These are phyloP conservation scores for Gossypium longicalyx DNA, from an alignment of 345 rosid genomes.

Conservation along the genomic window DNA sequence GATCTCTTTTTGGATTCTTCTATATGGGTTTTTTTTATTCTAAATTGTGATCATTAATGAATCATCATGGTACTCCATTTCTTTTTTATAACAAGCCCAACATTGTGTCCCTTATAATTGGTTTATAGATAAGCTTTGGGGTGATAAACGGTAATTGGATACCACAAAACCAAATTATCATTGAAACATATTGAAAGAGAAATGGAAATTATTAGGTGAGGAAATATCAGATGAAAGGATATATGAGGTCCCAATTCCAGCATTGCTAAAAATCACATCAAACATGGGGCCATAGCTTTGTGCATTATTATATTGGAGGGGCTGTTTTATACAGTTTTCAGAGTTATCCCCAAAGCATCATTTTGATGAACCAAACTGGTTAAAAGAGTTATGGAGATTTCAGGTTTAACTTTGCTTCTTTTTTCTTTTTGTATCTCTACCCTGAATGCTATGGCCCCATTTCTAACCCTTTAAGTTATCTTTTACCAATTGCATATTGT, in stretches of 20 bases:
- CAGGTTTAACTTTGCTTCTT: no score
- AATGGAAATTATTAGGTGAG: neutral
- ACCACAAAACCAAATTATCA: neutral
- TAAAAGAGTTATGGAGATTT: no score
- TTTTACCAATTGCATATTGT: no score
- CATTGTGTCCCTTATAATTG: neutral
- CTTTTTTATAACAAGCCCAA: neutral
- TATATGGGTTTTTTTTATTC: neutral
- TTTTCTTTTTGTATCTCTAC: no score
- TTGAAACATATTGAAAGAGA: neutral
- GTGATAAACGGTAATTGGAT: neutral
- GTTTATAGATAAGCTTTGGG: slow-evolving; percentile 2
- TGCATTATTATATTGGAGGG: no score
- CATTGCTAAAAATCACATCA: neutral
- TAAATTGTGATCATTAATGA: neutral
- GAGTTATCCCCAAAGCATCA: no score
- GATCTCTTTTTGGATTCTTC: slow-evolving; percentile 40
- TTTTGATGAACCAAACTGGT: no score
- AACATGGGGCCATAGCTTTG: no score
- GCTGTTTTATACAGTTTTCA: no score
- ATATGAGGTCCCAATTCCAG: slow-evolving; percentile 1
- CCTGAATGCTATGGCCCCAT: no score
- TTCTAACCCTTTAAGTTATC: no score
- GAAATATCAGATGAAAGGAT: neutral
- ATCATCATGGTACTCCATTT: no score